These are phyloP conservation scores for Dendrobium nobile DNA, from an alignment of 106 monocot genomes.

Conservation along the genomic window DNA sequence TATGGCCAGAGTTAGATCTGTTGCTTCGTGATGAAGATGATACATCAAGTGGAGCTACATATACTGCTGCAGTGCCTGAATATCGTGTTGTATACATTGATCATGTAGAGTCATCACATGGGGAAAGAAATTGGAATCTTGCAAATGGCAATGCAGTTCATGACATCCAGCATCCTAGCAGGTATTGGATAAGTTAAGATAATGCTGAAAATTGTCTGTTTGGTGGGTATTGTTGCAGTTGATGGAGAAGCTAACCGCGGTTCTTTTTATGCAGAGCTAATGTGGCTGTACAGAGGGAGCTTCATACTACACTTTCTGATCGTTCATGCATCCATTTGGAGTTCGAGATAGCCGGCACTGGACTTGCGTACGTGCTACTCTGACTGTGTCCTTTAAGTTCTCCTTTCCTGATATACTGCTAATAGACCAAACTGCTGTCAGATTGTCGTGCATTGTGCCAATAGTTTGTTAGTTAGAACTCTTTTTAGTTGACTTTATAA, in stretches of 20 bases:
- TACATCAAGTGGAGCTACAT: slow-evolving; percentile 36
- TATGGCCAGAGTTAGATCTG: slow-evolving; percentile 88
- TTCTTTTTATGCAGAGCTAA: slow-evolving; percentile 39
- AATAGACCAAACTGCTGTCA: neutral
- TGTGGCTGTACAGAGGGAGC: slow-evolving; percentile 75
- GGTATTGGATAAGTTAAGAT: slow-evolving; percentile 23
- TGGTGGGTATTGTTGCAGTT: neutral
- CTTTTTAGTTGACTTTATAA: neutral
- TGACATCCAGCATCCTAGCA: slow-evolving; percentile 85
- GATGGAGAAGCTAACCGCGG: neutral
- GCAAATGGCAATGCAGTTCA: slow-evolving; percentile 67
- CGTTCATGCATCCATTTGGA: slow-evolving; percentile 95
- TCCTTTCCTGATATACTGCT: neutral
- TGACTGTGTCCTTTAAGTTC: neutral
- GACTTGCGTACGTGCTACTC: slow-evolving; percentile 50
- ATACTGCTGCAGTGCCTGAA: slow-evolving; percentile 78
- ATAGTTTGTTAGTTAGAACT: neutral
- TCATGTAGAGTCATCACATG: slow-evolving; percentile 13
- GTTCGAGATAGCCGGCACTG: slow-evolving; percentile 82
- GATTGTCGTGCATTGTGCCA: neutral
- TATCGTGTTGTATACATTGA: slow-evolving; percentile 75
- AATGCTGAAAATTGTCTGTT: neutral
- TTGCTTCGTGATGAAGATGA: slow-evolving; percentile 75
- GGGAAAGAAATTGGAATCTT: slow-evolving; percentile 63
- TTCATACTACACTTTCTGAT: slow-evolving; percentile 85